Evolutionary conservation across 495 filamentous ascomycete genomes (phyloP).

Genomic region (Lepraria neglecta): DNA sequence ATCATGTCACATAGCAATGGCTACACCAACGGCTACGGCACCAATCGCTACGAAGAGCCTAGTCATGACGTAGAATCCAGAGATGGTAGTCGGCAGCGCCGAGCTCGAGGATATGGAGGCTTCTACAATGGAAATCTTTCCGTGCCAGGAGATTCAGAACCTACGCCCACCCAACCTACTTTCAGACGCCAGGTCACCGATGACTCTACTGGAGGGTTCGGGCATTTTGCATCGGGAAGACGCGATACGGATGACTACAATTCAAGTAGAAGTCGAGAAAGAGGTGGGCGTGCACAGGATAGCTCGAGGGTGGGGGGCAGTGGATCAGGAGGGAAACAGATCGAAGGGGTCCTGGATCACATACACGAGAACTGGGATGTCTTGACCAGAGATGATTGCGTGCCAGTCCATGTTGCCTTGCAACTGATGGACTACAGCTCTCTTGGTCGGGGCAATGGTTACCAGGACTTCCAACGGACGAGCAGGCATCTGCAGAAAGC

Average conservation of each 20-base stretch:
- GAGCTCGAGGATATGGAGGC: conserved; percentile 40
- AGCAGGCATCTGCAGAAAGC: conserved; percentile 82
- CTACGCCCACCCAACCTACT: conserved; percentile 17
- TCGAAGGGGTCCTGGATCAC: conserved; percentile 53
- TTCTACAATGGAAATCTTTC: conserved; percentile 27
- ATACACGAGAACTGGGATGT: conserved; percentile 87
- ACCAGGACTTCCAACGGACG: conserved; percentile 72
- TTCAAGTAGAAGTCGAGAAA: conserved; percentile 28
- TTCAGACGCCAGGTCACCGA: conserved; percentile 19
- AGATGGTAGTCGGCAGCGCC: conserved; percentile 26
- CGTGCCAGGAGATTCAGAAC: conserved; percentile 30
- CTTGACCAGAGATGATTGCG: conserved; percentile 78
- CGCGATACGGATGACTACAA: conserved; percentile 30
- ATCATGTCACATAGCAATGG: conserved; percentile 29
- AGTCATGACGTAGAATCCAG: conserved; percentile 13
- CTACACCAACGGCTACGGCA: conserved; percentile 25
- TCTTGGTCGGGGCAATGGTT: conserved; percentile 80
- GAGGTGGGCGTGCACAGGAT: conserved; percentile 21
- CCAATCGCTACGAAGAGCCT: conserved; percentile 22
- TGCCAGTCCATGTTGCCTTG: conserved; percentile 87
- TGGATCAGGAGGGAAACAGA: conserved; percentile 35
- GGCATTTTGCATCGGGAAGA: conserved; percentile 23
- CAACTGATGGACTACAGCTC: conserved; percentile 92
- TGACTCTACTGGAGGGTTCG: conserved; percentile 17
- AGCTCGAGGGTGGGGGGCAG: conserved; percentile 29